A percentile compares a stretch with the other conserved stretches of the same genome.
These are phyloP conservation scores for Coffea eugenioides DNA, from an alignment of 257 asterid genomes.

Conservation along the genomic window DNA sequence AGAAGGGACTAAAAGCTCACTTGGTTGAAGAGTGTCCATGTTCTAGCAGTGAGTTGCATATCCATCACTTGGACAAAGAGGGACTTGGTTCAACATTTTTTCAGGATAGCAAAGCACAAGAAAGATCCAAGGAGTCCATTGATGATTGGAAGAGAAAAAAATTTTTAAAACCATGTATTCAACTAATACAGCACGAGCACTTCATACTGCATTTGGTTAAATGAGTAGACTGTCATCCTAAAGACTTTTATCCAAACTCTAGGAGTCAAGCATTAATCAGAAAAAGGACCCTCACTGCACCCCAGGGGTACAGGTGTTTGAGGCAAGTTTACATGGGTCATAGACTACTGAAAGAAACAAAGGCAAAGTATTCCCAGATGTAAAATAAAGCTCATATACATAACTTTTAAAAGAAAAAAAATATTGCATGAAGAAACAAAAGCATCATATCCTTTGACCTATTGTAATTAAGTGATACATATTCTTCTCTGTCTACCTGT, in stretches of 20 bases:
- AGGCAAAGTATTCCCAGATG: neutral
- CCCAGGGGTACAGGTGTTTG: neutral
- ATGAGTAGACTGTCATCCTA: neutral
- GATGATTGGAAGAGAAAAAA: neutral
- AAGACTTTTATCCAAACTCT: neutral
- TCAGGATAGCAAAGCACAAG: neutral
- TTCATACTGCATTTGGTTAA: neutral
- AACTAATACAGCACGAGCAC: neutral
- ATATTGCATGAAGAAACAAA: neutral
- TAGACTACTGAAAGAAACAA: neutral
- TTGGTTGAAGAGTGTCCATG: neutral
- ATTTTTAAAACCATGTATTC: too few species aligned
- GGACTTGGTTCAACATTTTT: too few species aligned
- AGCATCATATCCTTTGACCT: neutral
- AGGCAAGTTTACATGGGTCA: neutral
- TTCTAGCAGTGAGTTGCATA: neutral
- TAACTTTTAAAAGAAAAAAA: neutral
- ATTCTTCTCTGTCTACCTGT: slow-evolving; percentile 46
- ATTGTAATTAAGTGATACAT: neutral
- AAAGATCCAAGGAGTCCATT: neutral
- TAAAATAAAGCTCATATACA: neutral
- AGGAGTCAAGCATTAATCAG: neutral
- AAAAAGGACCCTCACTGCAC: neutral
- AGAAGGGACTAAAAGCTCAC: neutral
- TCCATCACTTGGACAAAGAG: too few species aligned